Evolutionary conservation across 371 early-diverging fungal species (phyloP).

Genomic region (Batkoa obscura): DNA sequence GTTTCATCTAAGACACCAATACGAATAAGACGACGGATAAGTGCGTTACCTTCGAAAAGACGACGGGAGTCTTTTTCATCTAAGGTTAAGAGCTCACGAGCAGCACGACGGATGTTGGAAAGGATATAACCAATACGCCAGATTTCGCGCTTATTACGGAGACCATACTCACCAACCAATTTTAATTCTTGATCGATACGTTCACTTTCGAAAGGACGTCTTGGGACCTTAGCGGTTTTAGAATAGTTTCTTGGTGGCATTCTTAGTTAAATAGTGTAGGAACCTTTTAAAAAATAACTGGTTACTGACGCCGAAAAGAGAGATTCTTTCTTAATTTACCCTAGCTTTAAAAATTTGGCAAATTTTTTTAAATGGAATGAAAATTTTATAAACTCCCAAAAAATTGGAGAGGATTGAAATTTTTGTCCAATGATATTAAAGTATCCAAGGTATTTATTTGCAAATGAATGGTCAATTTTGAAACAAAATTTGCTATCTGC

Average conservation of each 20-base stretch:
- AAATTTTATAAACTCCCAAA: too few relatives aligned
- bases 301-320: background rate
- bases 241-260: slow-evolving; percentile 19
- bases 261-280: background rate
- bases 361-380: too few relatives aligned
- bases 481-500: too few relatives aligned
- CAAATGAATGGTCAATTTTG: too few relatives aligned
- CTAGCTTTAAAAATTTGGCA: background rate
- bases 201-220: slow-evolving; percentile 97
- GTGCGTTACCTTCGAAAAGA: slow-evolving; percentile 97
- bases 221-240: slow-evolving; percentile 97
- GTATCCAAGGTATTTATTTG: too few relatives aligned
- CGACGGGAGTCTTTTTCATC: slow-evolving; percentile 96
- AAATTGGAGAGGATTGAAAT: too few relatives aligned
- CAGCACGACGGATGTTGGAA: slow-evolving; percentile 99
- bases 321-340: background rate
- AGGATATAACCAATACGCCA: slow-evolving; percentile 94
- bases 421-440: too few relatives aligned
- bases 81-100: slow-evolving; percentile 97
- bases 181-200: slow-evolving; percentile 98
- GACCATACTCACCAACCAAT: slow-evolving; percentile 97
- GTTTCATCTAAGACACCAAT: slow-evolving; percentile 94
- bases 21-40: slow-evolving; percentile 95
- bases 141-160: slow-evolving; percentile 99
- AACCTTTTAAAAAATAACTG: background rate